Percentiles rank a stretch among this genome's conserved stretches.
Conservation (phyloP, 768 basidiomycete species). For the Cystofilobasidium macerans region DNA sequence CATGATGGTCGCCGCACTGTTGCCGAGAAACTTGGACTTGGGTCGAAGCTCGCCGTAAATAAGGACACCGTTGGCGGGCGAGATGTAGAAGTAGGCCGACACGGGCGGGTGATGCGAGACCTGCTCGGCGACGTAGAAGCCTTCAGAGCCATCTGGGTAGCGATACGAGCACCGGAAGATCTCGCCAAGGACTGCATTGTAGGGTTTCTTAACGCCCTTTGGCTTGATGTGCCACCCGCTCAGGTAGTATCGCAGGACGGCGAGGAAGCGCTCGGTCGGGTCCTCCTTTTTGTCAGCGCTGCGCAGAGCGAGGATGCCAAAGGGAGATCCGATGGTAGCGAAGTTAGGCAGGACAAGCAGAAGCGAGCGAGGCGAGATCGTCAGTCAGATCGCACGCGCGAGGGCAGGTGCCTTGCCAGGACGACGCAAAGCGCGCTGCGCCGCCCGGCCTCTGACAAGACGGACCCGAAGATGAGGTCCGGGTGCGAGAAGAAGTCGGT, state of each 20-base stretch:
- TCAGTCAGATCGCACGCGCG: neutral
- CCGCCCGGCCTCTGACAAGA: slow-evolving; percentile 23
- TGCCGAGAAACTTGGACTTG: slow-evolving; percentile 91
- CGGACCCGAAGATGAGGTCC: slow-evolving; percentile 88
- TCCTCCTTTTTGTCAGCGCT: slow-evolving; percentile 72
- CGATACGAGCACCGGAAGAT: slow-evolving; percentile 94
- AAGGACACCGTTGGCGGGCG: slow-evolving; percentile 72
- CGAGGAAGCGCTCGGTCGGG: slow-evolving; percentile 80
- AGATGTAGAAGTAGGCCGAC: slow-evolving; percentile 82
- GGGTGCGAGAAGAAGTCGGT: slow-evolving; percentile 99
- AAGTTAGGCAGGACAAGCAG: slow-evolving; percentile 5
- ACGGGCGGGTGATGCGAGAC: slow-evolving; percentile 92
- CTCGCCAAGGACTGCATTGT: slow-evolving; percentile 94
- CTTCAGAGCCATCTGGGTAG: slow-evolving; percentile 81
- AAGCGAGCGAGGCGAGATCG: neutral
- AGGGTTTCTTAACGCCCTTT: slow-evolving; percentile 88
- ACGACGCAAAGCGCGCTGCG: no score
- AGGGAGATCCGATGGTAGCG: no score
- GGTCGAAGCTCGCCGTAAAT: slow-evolving; percentile 90
- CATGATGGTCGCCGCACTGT: slow-evolving; percentile 91
- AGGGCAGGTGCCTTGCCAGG: no score
- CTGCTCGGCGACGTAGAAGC: slow-evolving; percentile 95
- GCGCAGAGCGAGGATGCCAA: slow-evolving; percentile 20
- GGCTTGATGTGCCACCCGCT: slow-evolving; percentile 87
- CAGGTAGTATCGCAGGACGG: slow-evolving; percentile 85